Evolutionary conservation across 2,329 filamentous ascomycete genomes (phyloP).

Genomic region (Alternaria novae-zelandiae): DNA sequence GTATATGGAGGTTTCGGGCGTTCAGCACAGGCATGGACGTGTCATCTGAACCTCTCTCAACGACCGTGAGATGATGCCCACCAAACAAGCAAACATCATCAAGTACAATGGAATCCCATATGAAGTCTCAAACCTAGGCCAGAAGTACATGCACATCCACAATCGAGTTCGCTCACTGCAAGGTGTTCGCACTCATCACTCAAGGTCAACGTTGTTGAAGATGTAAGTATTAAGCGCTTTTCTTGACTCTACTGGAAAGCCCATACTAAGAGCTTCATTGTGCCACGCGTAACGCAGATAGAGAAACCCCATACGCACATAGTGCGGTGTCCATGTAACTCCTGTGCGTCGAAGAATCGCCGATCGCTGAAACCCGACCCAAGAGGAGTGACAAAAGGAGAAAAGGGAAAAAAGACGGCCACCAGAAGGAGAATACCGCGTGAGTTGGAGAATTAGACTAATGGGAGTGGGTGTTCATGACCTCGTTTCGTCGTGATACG

Average conservation of each 20-base stretch:
- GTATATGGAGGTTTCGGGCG: neutral
- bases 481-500: conserved; percentile 46
- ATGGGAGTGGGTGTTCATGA: conserved; percentile 39
- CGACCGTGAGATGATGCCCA: neutral
- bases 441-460: conserved; percentile 29
- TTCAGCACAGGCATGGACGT: neutral
- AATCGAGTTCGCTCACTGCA: neutral
- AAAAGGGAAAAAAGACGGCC: conserved; percentile 17
- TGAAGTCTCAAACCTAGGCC: neutral
- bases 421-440: conserved; percentile 14
- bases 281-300: conserved; percentile 13
- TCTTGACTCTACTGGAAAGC: conserved; percentile 20
- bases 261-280: conserved; percentile 6
- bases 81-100: neutral
- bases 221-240: conserved; percentile 37
- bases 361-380: conserved; percentile 6
- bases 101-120: neutral
- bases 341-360: conserved; percentile 21
- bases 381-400: conserved; percentile 13
- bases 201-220: neutral
- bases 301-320: conserved; percentile 18
- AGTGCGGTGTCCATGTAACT: conserved; percentile 27
- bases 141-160: neutral
- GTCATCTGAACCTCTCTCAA: neutral
- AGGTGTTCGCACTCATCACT: neutral